Base-by-base conservation (phyloP, 2,329 filamentous ascomycete species). In the Fusarium ramigenum region DNA sequence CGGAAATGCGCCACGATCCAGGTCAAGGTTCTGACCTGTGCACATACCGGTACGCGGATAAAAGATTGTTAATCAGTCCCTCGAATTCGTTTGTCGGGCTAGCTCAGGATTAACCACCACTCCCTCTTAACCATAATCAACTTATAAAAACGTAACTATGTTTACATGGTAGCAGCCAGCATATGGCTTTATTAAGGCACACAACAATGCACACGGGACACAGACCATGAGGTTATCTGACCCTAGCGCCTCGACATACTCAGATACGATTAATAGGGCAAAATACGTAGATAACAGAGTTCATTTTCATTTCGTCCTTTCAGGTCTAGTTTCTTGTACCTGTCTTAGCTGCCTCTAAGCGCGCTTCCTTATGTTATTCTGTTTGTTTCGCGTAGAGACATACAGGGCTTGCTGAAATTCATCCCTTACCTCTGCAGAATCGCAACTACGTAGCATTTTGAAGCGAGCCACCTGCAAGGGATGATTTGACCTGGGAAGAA, bases 1-100 rank as follows among this genome's bases (percentile, higher is more conserved):
- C 54, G 66, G 66, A 49, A 73, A 47, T 59, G 57, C 66, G 71
- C 71, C 71, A 74, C 70, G 58, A 60, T 72, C 58, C 49, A 71
- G 58, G 70, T 60, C 70, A 63, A 70, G 66, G 66, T 67, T 67
- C 44, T 56, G 28, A 58, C 65, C 53, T 43, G 32, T 39, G 49
- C n/a, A 36, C 49, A 34, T 40, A 44, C 23, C 23, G 12, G 44
- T 47, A 63, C 39, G 44, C 28, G 66, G 66, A 59, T 42, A 57
- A 46, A 57, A 39, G 18, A 61, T 54, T 43, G 52, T 67, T 66
- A 46, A 73, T 73, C 62, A 58, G 53, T 52, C 66, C 57, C 60
- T 46, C 40, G 34, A 18, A 32, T 53, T 53, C 54, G 16, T 52
- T 52, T 42, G 25, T 34, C 49, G 21, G 42, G 40, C 28, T 43